phyloP scores from a whole-genome alignment of 495 filamentous ascomycete species.

The Baudoinia panamericana region DNA sequence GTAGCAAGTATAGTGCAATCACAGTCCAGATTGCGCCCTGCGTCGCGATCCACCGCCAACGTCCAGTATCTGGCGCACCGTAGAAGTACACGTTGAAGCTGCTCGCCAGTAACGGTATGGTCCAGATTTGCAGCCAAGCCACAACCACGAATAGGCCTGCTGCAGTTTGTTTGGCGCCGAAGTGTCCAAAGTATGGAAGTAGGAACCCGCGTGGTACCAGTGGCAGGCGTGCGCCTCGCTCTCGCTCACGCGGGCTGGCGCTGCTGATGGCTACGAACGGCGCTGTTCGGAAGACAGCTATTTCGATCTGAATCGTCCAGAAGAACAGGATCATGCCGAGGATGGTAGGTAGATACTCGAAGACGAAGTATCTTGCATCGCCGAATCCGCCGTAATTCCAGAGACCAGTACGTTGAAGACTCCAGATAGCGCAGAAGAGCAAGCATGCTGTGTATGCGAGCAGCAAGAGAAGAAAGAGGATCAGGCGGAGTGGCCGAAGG shows the following conservation, averaged over 20 bases:
- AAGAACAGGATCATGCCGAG: slow-evolving; percentile 59
- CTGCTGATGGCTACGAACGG: slow-evolving; percentile 68
- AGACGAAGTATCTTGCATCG: slow-evolving; percentile 67
- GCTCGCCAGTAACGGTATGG: slow-evolving; percentile 51
- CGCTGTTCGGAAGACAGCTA: slow-evolving; percentile 60
- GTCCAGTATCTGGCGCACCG: slow-evolving; percentile 29
- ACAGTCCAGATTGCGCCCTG: slow-evolving; percentile 66
- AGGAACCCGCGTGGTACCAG: slow-evolving; percentile 44
- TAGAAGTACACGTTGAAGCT: slow-evolving; percentile 47
- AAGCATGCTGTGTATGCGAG: slow-evolving; percentile 59
- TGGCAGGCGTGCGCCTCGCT: slow-evolving; percentile 38
- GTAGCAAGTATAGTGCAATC: slow-evolving; percentile 55
- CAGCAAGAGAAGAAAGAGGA: slow-evolving; percentile 44
- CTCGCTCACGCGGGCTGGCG: slow-evolving; percentile 33
- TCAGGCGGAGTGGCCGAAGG: slow-evolving; percentile 49
- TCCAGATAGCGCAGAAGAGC: slow-evolving; percentile 61
- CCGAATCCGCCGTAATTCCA: slow-evolving; percentile 51
- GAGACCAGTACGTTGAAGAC: slow-evolving; percentile 48
- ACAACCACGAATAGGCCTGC: slow-evolving; percentile 42
- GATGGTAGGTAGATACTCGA: slow-evolving; percentile 70
- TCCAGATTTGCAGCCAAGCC: slow-evolving; percentile 52
- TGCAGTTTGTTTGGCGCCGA: slow-evolving; percentile 40
- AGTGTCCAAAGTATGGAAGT: slow-evolving; percentile 45
- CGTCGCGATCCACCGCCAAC: slow-evolving; percentile 68
- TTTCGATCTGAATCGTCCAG: slow-evolving; percentile 60